These are phyloP conservation scores for Podospora conica DNA, from an alignment of 495 filamentous ascomycete genomes.

Conservation along the genomic window DNA sequence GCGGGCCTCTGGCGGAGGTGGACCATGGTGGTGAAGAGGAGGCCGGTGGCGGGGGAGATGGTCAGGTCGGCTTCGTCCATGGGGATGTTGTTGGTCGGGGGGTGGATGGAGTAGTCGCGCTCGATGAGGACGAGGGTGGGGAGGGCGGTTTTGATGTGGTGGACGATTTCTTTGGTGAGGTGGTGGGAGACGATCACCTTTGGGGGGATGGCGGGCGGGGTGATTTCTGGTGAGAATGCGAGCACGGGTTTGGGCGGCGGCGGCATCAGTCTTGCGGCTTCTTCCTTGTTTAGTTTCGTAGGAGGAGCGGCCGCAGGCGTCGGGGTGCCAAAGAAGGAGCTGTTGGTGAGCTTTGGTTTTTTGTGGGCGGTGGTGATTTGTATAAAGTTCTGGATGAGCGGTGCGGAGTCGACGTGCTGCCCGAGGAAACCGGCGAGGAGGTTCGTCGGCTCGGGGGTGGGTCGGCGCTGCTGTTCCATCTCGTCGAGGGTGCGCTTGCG, in stretches of 20 bases:
- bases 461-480: neutral
- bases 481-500: conserved; percentile 18
- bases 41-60: conserved; percentile 61
- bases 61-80: conserved; percentile 69
- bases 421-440: conserved; percentile 10
- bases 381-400: conserved; percentile 42
- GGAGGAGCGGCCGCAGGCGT: neutral
- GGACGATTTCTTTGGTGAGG: conserved; percentile 42
- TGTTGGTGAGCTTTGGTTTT: conserved; percentile 27
- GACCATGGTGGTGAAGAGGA: conserved; percentile 66
- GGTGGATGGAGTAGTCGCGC: conserved; percentile 46
- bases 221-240: conserved; percentile 19
- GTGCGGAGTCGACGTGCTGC: conserved; percentile 19
- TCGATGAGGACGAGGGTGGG: conserved; percentile 52
- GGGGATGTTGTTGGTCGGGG: conserved; percentile 29
- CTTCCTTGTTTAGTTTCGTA: neutral
- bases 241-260: conserved; percentile 16
- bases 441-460: conserved; percentile 10
- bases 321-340: conserved; percentile 17
- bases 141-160: conserved; percentile 43
- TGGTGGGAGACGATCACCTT: conserved; percentile 46
- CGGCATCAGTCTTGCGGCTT: conserved; percentile 7
- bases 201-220: conserved; percentile 19
- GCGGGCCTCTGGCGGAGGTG: conserved; percentile 67
- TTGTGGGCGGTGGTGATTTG: conserved; percentile 31